phyloP scores from a whole-genome alignment of 1,139 yeast species.

The Meyerozyma smithsonii region DNA sequence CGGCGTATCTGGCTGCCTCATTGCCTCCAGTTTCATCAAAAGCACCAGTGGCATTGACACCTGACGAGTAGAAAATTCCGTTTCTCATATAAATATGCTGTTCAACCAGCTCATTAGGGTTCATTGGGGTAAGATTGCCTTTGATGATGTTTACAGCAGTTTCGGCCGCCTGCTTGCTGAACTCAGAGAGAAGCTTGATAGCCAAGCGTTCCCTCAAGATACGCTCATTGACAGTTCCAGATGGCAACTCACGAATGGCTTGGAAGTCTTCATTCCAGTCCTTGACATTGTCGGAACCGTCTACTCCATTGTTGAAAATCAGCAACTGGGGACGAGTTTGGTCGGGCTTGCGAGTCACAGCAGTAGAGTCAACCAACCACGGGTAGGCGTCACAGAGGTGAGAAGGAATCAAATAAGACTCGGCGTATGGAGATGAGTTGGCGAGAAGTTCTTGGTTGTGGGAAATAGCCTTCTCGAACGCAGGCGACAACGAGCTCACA shows the following conservation, averaged over 20 bases:
- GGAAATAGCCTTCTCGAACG: slow-evolving; percentile 36
- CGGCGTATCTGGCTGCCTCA: slow-evolving; percentile 81
- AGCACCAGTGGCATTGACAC: slow-evolving; percentile 66
- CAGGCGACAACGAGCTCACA: slow-evolving; percentile 52
- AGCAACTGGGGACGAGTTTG: slow-evolving; percentile 58
- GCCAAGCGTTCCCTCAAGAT: slow-evolving; percentile 72
- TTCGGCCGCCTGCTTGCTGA: slow-evolving; percentile 67
- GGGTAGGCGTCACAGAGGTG: slow-evolving; percentile 62
- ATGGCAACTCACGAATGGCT: slow-evolving; percentile 68
- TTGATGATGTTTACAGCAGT: slow-evolving; percentile 76
- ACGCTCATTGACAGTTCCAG: slow-evolving; percentile 55
- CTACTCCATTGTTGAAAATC: slow-evolving; percentile 51
- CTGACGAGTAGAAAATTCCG: slow-evolving; percentile 83
- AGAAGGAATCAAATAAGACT: slow-evolving; percentile 56
- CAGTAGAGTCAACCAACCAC: slow-evolving; percentile 55
- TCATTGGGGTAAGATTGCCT: slow-evolving; percentile 75
- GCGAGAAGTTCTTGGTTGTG: slow-evolving; percentile 40
- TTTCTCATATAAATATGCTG: slow-evolving; percentile 70
- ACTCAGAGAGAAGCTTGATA: slow-evolving; percentile 71
- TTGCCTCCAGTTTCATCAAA: slow-evolving; percentile 70
- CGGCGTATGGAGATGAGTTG: slow-evolving; percentile 46
- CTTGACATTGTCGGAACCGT: slow-evolving; percentile 52
- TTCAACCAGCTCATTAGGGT: slow-evolving; percentile 61
- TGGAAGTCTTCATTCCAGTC: slow-evolving; percentile 95
- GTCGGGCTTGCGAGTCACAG: slow-evolving; percentile 43